Base-by-base conservation (phyloP, 192 early-diverging fungal species). In the Phycomyces nitens region DNA sequence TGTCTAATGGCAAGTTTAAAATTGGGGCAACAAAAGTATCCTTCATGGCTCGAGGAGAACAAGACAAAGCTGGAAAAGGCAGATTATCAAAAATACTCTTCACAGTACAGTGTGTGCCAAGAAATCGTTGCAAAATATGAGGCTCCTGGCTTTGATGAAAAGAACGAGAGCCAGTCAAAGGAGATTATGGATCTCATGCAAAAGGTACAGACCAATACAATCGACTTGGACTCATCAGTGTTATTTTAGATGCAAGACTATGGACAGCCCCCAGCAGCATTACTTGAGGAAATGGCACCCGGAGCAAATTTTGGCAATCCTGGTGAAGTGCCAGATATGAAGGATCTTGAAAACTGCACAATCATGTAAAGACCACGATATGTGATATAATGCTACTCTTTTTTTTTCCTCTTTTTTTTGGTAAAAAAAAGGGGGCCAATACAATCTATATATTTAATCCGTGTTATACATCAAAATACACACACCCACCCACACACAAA, bases 161-260 rank as follows among this genome's bases (percentile, higher is more conserved):
- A 79, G 24, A 83, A 78, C 39, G 90, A 91, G 52, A 77, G 88
- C 41, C 81, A 88, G 50, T 75, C 67, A 47, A 89, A 89, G 60
- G 76, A 70, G 4, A 85, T 98, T 49, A 82, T 89, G n/a, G 90
- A 94, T 53, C 82, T 99, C 58, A 97, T 99, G 96, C 88, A 93
- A 77, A 76, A 94, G 70, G 90, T 93, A n/a, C n/a, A n/a, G n/a
- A n/a, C n/a, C n/a, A n/a, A n/a, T n/a, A n/a, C n/a, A n/a, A n/a
- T n/a, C n/a, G n/a, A n/a, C n/a, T n/a, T n/a, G n/a, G n/a, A n/a
- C n/a, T n/a, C n/a, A n/a, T n/a, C n/a, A n/a, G n/a, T n/a, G n/a
- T n/a, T n/a, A n/a, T n/a, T n/a, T 47, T 68, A 91, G 86, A 95
- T 99, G 91, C 96, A 99, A 86, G 93, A 94, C 41, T 87, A 83